Conservation (phyloP, 2,329 filamentous ascomycete species). For the Cladorrhinum sp. region DNA sequence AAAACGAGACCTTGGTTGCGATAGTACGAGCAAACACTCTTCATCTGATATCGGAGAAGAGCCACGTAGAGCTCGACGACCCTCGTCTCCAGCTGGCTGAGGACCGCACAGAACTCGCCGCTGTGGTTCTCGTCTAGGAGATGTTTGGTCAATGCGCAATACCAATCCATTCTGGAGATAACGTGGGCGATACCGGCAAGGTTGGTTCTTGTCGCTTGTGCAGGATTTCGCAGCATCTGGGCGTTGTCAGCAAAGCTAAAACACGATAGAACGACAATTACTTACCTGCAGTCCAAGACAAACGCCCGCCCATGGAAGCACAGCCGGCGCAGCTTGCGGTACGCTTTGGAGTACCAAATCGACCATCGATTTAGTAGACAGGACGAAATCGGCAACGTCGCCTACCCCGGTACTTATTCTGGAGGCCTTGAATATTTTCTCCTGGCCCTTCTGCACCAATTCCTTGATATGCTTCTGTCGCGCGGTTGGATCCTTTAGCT, state of each 20-base stretch:
- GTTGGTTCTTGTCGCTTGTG: conserved; percentile 22
- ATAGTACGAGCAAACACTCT: conserved; percentile 38
- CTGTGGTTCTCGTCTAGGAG: conserved; percentile 17
- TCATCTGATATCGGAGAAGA: conserved; percentile 41
- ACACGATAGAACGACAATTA: background rate
- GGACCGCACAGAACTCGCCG: conserved; percentile 2
- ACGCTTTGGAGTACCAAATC: no score
- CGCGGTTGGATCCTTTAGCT: no score
- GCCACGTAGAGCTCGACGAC: conserved; percentile 37
- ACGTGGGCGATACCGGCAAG: conserved; percentile 22
- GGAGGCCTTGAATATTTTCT: no score
- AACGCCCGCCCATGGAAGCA: conserved; percentile 23
- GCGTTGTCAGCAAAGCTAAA: conserved; percentile 3
- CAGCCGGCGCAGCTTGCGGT: no score
- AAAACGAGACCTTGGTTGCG: conserved; percentile 30
- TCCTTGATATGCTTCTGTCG: no score
- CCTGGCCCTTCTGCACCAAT: no score
- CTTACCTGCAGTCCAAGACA: conserved; percentile 20
- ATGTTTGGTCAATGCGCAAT: conserved; percentile 21
- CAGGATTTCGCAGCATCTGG: conserved; percentile 23
- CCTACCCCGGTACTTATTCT: no score
- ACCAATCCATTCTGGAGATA: conserved; percentile 26
- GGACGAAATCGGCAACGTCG: no score
- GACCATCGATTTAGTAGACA: no score
- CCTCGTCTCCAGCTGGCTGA: conserved; percentile 23